Base-by-base conservation (phyloP, 306 rosid genomes). In the Prunus salicina region DNA sequence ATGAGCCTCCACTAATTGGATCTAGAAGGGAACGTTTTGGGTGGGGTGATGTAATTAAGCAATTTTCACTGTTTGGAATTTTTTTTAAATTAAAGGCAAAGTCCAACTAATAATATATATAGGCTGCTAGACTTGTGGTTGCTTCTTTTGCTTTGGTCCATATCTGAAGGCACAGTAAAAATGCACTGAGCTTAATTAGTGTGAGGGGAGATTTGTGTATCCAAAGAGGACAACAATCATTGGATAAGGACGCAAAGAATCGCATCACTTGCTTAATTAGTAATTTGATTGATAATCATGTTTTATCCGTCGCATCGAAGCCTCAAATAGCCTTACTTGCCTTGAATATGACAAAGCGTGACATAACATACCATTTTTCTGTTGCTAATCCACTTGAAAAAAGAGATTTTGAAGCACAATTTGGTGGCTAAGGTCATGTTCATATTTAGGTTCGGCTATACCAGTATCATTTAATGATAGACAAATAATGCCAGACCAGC, bases 161-260 rank as follows among this genome's bases (percentile, higher is more conserved):
- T 38, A 81, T 77, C 73, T 76, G 20, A 71, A 2, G 74, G 20
- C 78, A 88, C 87, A 83, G 88, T 76, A 76, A 84, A 80, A 84
- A 77, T 83, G 88, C 93, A 90, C 91, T 80, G 34, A 15, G 1
- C 27, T 24, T 67, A 24, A 10, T 56, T 62, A 11, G 70, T 19
- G 71, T 28, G 24, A 71, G 82, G 76, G 66, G 70, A 85, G 86
- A 86, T 76, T 49, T 66, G 28, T 52, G 68, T 51, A 82, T 77
- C 67, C 22, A 65, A 84, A 81, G 79, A 84, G 34, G 65, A 71
- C 83, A 77, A 51, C 76, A 67, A 76, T 81, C 46, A 85, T 85
- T 66, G 78, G 9, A 64, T 34, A 34, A 32, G 49, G 69, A 34
- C 73, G 70, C 77, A 77, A 63, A 66, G 76, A 78, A 86, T 80